phyloP scores from a whole-genome alignment of 176 grass and related monocot species.

The Zoysia japonica region DNA sequence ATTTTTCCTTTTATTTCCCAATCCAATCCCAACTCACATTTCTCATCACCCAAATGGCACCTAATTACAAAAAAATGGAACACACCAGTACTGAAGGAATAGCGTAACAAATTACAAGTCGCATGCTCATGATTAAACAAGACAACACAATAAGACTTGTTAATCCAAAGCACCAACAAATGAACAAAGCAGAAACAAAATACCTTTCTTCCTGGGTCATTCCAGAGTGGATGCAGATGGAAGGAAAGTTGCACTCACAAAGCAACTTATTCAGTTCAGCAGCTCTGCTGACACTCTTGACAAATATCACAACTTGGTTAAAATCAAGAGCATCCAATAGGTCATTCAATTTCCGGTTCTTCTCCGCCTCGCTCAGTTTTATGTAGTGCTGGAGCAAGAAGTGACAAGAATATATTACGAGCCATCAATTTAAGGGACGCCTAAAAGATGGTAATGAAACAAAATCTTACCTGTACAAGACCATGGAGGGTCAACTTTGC shows the following conservation, averaged over 20 bases:
- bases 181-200: not conserved
- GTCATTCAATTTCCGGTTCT: constrained; percentile 96
- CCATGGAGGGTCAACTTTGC: constrained; percentile 80
- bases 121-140: too few relatives aligned
- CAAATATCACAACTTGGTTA: constrained; percentile 83
- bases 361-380: constrained; percentile 84
- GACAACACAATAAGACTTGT: too few relatives aligned
- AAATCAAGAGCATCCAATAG: constrained; percentile 87
- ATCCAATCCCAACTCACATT: too few relatives aligned
- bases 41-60: too few relatives aligned
- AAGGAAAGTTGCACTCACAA: constrained; percentile 73
- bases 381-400: constrained; percentile 76
- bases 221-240: constrained; percentile 79
- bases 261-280: constrained; percentile 75
- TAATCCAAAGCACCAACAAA: too few relatives aligned
- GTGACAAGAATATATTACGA: not conserved
- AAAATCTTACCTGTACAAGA: constrained; percentile 60
- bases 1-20: too few relatives aligned
- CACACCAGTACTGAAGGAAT: too few relatives aligned
- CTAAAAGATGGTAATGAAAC: not conserved
- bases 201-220: constrained; percentile 78
- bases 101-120: too few relatives aligned
- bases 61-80: too few relatives aligned
- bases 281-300: constrained; percentile 70
- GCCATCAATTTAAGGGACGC: not conserved